Base-by-base conservation (phyloP, 2,329 filamentous ascomycete species). In the Scedosporium minutisporum region DNA sequence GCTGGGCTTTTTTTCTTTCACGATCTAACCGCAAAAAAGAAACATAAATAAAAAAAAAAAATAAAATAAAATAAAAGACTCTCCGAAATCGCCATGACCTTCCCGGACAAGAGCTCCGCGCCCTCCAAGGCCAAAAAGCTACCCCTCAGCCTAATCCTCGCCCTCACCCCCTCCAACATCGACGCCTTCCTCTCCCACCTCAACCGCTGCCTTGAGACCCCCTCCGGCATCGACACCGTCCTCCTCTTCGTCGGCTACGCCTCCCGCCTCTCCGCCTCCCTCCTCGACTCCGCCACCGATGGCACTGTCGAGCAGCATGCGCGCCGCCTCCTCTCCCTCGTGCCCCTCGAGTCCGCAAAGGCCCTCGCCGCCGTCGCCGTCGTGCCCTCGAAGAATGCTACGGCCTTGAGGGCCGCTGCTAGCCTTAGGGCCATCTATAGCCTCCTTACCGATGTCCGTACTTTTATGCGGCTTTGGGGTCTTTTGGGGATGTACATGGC, bases 401-500 rank as follows among this genome's bases (percentile, higher is more conserved):
- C 1, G 78, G 84, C 7, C 73, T 77, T 53, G 74, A 85, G 44
- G 9, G n/a, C n/a, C 60, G 79, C 83, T 16, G 72, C 70, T 57
- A 75, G 82, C 69, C 77, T 91, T 70, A 81, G 78, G 74, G 80
- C 76, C 14, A 79, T 96, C 14, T 84, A 86, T 18, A 80, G 75
- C 41, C 77, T 93, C 61, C 79, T 95, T 57, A 81, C 81, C 67
- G 90, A 95, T 70, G 84, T 86, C 65, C 81, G 90, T 65, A 88
- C 87, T 64, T 90, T 93, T 71, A 77, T 84, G 65, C 83, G 92
- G 0, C 80, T 97, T 33, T 96, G 90, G 88, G 87, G 86, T 0
- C 72, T 93, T 68, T 69, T 96, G 70, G 86, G 86, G 60, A 79
- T 96, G 72, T 89, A 90, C 74, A 78, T 87, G 66, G 89, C 87